Percentiles rank a stretch among this genome's conserved stretches.
Evolutionary conservation across 2,329 filamentous ascomycete species (phyloP).

Genomic region (Rhynchosporium agropyri): DNA sequence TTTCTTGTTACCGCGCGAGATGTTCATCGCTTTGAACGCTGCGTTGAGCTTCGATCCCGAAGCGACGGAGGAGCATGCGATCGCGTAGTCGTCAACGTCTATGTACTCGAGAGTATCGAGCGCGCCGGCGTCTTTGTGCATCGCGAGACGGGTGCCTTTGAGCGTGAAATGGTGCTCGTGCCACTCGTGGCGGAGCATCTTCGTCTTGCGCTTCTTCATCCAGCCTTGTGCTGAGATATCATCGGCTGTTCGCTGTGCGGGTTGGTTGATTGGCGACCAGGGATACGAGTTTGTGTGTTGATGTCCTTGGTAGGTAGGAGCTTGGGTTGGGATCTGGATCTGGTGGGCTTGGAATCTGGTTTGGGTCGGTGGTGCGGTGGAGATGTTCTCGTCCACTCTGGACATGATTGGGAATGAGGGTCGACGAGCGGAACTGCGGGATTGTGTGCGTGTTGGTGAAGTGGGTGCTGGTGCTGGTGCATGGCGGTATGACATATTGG

Average conservation of each 20-base stretch:
- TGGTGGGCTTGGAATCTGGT: slow-evolving; percentile 25
- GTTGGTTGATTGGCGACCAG: slow-evolving; percentile 32
- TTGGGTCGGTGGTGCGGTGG: slow-evolving; percentile 39
- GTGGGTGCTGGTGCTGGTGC: slow-evolving; percentile 35
- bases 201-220: slow-evolving; percentile 93
- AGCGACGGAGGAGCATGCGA: slow-evolving; percentile 77
- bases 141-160: slow-evolving; percentile 71
- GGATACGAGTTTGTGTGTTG: slow-evolving; percentile 31
- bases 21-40: slow-evolving; percentile 79
- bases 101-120: slow-evolving; percentile 70
- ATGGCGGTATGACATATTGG: slow-evolving; percentile 81
- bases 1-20: slow-evolving; percentile 54
- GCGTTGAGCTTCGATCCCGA: slow-evolving; percentile 78
- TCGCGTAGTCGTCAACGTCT: slow-evolving; percentile 86
- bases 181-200: slow-evolving; percentile 91
- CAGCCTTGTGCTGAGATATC: slow-evolving; percentile 76
- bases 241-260: slow-evolving; percentile 42
- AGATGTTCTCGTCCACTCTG: slow-evolving; percentile 65
- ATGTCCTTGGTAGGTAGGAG: slow-evolving; percentile 35
- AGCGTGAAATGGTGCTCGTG: slow-evolving; percentile 89
- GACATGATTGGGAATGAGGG: slow-evolving; percentile 71
- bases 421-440: slow-evolving; percentile 59
- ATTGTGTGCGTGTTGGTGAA: slow-evolving; percentile 36
- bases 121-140: slow-evolving; percentile 67
- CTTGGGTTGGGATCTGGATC: slow-evolving; percentile 29